Conservation (phyloP, 768 basidiomycete species). For the Filobasidium floriforme region DNA sequence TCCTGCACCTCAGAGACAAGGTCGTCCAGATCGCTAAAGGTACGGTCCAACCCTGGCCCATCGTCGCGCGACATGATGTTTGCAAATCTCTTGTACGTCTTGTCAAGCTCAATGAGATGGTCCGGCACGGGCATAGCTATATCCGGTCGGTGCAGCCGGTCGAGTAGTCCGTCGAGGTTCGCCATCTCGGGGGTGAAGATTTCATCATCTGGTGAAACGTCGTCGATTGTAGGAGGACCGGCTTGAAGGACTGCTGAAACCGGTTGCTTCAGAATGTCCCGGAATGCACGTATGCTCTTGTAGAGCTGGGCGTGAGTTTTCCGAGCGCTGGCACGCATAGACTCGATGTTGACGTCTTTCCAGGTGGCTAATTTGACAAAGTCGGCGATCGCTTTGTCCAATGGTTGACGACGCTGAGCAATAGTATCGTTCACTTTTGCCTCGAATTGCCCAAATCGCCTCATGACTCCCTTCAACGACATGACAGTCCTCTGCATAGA, state of each 20-base stretch:
- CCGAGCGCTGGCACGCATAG: conserved; percentile 82
- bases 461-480: conserved; percentile 57
- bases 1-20: conserved; percentile 55
- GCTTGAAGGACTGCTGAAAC: conserved; percentile 35
- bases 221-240: conserved; percentile 4
- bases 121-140: not conserved
- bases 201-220: no score
- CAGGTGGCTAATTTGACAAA: conserved; percentile 95
- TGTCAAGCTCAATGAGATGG: conserved; percentile 1
- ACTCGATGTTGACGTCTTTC: conserved; percentile 94
- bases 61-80: conserved; percentile 44
- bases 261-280: conserved; percentile 76
- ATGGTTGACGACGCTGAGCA: conserved; percentile 51
- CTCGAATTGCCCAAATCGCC: conserved; percentile 60
- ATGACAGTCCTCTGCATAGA: conserved; percentile 49
- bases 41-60: conserved; percentile 6
- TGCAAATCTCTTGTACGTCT: conserved; percentile 10
- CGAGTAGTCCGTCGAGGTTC: no score
- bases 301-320: conserved; percentile 84
- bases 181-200: no score
- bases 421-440: conserved; percentile 52
- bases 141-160: not conserved
- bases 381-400: conserved; percentile 74
- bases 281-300: conserved; percentile 82
- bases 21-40: conserved; percentile 50